These are phyloP conservation scores for Pugionium dolabratum DNA, from an alignment of 345 rosid genomes.

Conservation along the genomic window DNA sequence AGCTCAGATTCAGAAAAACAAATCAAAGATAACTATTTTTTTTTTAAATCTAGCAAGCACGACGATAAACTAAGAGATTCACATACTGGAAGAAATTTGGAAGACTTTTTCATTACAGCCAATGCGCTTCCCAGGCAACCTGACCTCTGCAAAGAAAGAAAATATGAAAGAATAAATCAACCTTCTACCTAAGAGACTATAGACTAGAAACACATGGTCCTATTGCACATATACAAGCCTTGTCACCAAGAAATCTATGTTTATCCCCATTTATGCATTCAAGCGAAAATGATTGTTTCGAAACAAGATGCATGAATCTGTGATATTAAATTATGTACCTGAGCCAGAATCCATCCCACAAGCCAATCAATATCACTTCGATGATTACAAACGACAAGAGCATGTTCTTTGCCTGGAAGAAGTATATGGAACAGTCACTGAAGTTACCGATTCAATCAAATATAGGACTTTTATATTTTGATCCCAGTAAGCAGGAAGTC, in stretches of 20 bases:
- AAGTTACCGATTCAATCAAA: background rate
- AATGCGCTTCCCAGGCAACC: constrained; percentile 93
- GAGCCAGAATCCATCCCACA: constrained; percentile 93
- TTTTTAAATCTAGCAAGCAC: constrained; percentile 10
- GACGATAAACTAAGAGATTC: constrained; percentile 15
- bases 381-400: constrained; percentile 80
- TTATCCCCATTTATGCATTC: constrained; percentile 9
- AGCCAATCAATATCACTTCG: constrained; percentile 96
- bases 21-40: background rate
- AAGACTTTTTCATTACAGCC: constrained; percentile 96
- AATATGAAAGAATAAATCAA: constrained; percentile 30
- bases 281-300: background rate
- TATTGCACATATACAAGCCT: constrained; percentile 10
- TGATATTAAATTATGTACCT: constrained; percentile 50
- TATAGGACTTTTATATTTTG: background rate
- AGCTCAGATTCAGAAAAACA: constrained; percentile 4
- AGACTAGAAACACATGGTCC: constrained; percentile 2
- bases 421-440: constrained; percentile 16
- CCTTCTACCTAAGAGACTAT: constrained; percentile 12
- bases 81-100: constrained; percentile 88
- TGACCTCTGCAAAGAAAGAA: constrained; percentile 58
- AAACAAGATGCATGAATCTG: constrained; percentile 15
- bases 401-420: constrained; percentile 83
- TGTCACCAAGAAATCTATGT: constrained; percentile 17
- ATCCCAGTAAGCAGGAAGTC: constrained; percentile 26